Evolutionary conservation across 2,329 filamentous ascomycete genomes (phyloP), one percentile per base, ranked within the genome.

Genomic region (Apiospora sp.): DNA sequence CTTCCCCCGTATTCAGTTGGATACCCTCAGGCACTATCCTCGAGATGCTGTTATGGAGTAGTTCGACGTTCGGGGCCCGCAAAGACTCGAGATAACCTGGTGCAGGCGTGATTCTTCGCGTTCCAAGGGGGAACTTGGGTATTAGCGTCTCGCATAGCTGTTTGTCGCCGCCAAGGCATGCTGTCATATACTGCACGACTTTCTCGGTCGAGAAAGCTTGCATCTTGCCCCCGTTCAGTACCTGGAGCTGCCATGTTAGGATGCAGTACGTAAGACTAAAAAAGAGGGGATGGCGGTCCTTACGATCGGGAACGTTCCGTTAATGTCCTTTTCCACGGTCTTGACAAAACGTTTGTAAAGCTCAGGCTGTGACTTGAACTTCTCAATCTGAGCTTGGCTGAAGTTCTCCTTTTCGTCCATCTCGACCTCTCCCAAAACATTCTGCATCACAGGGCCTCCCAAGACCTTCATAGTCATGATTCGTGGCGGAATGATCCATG

Each of bases 101-200:
- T 0, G 85, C 87, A 0, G 87, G 88, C 0, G 87, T 89, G 76
- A 88, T 83, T 58, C 87, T 81, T 72, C 85, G 82, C 74, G 84
- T 87, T 0, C 87, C 87, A 0, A 88, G 79, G 1, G 86, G 83
- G 34, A 83, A 88, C 27, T 83, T 79, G 0, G 88, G 88, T 61
- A 89, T 88, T 19, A 90, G 78, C 30, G 84, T 82, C 71, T 86
- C 82, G 80, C 86, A 87, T 13, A 90, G 86, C 70, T 79, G 79
- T 74, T 86, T 82, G 75, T 90, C 84, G 4, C 85, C 82, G n/a
- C 82, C 82, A 12, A 89, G 82, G 75, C 83, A 82, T 22, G 81
- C 78, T 8, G 79, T 84, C 87, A 89, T 89, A 76, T 86, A 88
- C 72, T 86, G 80, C 16, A 76, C 76, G 3, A 84, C 83, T 73